phyloP scores from a whole-genome alignment of 352 stramenopile genomes.

The Globisporangium takayamanum region DNA sequence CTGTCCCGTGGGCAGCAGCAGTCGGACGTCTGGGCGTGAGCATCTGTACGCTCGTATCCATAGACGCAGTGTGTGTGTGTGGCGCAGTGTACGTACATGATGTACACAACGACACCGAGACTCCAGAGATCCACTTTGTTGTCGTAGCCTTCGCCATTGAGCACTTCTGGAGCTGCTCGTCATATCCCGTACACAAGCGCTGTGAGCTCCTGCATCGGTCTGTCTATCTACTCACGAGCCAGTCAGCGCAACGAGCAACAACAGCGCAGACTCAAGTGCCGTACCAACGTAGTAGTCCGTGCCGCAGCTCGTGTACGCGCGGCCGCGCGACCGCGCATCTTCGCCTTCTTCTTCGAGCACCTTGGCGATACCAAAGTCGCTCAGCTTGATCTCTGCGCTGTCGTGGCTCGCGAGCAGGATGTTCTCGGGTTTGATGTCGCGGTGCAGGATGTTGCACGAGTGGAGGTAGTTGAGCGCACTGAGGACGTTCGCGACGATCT shows the following conservation, averaged over 20 bases:
- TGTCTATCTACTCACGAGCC: neutral
- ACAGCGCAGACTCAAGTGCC: neutral
- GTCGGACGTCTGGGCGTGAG: neutral
- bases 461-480: slow-evolving; percentile 70
- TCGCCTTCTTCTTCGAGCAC: slow-evolving; percentile 79
- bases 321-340: slow-evolving; percentile 49
- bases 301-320: slow-evolving; percentile 84
- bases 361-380: slow-evolving; percentile 82
- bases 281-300: slow-evolving; percentile 85
- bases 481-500: slow-evolving; percentile 71
- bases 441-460: slow-evolving; percentile 75
- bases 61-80: neutral
- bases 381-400: slow-evolving; percentile 73
- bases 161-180: slow-evolving; percentile 57
- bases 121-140: slow-evolving; percentile 86
- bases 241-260: neutral
- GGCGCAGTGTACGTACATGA: slow-evolving; percentile 50
- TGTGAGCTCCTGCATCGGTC: neutral
- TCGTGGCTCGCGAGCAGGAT: slow-evolving; percentile 69
- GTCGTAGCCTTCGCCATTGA: slow-evolving; percentile 83
- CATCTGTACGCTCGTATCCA: neutral
- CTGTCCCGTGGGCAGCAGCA: slow-evolving; percentile 10
- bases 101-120: slow-evolving; percentile 82
- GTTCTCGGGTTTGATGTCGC: slow-evolving; percentile 83
- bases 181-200: neutral